Conservation (phyloP, 2,329 filamentous ascomycete genomes). For the Rutstroemia sp. region DNA sequence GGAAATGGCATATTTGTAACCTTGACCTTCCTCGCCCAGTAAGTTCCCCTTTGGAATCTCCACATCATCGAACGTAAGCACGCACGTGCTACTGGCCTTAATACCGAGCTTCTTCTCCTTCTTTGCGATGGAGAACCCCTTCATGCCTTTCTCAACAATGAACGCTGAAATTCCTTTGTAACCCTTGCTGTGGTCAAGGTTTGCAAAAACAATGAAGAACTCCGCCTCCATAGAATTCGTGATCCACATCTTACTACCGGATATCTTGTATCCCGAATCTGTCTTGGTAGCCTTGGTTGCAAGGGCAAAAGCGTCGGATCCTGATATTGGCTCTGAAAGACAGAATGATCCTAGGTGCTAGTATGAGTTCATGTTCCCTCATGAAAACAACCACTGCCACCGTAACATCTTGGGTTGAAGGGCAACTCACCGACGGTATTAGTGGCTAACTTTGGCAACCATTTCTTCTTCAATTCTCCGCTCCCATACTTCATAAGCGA, state of each 20-base stretch:
- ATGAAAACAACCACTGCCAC: neutral
- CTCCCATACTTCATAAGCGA: constrained; percentile 81
- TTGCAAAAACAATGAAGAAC: constrained; percentile 97
- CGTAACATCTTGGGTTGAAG: neutral
- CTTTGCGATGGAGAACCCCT: constrained; percentile 92
- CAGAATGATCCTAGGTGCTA: constrained; percentile 63
- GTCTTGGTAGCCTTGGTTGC: constrained; percentile 86
- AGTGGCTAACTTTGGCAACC: constrained; percentile 83
- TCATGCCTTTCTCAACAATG: constrained; percentile 80
- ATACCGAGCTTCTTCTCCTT: constrained; percentile 99
- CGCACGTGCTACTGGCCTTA: constrained; percentile 89
- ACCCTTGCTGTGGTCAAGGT: constrained; percentile 82
- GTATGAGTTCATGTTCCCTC: no score
- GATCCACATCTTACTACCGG: constrained; percentile 99
- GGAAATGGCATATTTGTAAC: constrained; percentile 96
- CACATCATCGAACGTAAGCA: constrained; percentile 95
- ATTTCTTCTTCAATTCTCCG: constrained; percentile 71
- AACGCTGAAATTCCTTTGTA: constrained; percentile 98
- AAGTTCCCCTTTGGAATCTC: constrained; percentile 82
- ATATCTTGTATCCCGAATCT: constrained; percentile 75
- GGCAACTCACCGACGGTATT: constrained; percentile 59
- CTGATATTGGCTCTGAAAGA: constrained; percentile 84
- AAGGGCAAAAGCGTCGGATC: constrained; percentile 92
- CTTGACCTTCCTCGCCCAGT: constrained; percentile 79
- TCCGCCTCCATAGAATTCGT: constrained; percentile 92